Conservation (phyloP, 331 rosid species). For the Quercus tomentella region DNA sequence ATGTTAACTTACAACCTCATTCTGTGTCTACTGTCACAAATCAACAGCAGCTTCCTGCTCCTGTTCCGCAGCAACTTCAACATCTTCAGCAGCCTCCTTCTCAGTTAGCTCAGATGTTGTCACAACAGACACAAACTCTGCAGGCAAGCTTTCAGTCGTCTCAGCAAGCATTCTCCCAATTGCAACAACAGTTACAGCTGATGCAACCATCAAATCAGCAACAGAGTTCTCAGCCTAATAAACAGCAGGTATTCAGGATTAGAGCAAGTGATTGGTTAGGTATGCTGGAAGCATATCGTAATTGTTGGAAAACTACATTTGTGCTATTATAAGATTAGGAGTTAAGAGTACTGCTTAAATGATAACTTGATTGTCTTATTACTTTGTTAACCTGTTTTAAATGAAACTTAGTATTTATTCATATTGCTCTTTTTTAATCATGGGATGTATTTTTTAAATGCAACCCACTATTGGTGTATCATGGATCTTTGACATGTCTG, state of each 20-base stretch:
- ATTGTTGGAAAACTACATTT: constrained; percentile 3
- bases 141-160: constrained; percentile 97
- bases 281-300: constrained; percentile 6
- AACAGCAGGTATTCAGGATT: constrained; percentile 51
- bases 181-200: constrained; percentile 85
- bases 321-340: not conserved
- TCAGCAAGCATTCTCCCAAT: constrained; percentile 92
- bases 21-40: constrained; percentile 30
- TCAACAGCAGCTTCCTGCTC: constrained; percentile 47
- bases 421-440: not conserved
- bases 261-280: constrained; percentile 13
- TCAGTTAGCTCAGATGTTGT: constrained; percentile 85
- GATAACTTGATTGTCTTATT: not conserved
- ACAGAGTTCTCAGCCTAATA: constrained; percentile 57
- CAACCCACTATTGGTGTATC: constrained; percentile 1
- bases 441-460: not conserved
- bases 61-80: constrained; percentile 58
- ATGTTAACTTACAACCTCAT: constrained; percentile 41
- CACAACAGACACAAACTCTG: constrained; percentile 86
- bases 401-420: not conserved
- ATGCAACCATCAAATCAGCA: constrained; percentile 89
- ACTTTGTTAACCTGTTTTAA: not conserved
- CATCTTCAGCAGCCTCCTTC: constrained; percentile 78
- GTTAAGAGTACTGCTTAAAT: not conserved
- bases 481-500: not conserved